Evolutionary conservation across 1,284 basidiomycete genomes (phyloP).

Genomic region (Cryptococcus depauperatus): DNA sequence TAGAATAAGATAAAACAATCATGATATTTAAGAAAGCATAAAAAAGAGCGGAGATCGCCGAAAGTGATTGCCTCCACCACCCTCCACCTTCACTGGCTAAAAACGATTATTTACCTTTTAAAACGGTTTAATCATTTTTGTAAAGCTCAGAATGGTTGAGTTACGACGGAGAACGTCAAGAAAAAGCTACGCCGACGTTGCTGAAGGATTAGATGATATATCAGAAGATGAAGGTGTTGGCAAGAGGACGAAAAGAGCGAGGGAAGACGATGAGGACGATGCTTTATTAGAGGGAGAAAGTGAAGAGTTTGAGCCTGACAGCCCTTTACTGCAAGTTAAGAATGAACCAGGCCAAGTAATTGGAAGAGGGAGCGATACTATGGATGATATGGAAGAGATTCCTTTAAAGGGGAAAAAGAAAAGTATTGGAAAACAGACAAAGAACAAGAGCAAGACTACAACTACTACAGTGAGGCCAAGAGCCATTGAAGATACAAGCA

Average conservation of each 20-base stretch:
- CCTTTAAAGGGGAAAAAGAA: background rate
- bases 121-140: too few species aligned
- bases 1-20: too few species aligned
- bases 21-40: too few species aligned
- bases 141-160: slow-evolving; percentile 17
- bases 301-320: slow-evolving; percentile 19
- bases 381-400: background rate
- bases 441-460: slow-evolving; percentile 5
- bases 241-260: background rate
- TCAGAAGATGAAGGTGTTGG: slow-evolving; percentile 3
- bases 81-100: too few species aligned
- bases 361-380: background rate
- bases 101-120: too few species aligned
- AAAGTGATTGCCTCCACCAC: too few species aligned
- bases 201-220: slow-evolving; percentile 19
- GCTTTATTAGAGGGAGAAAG: slow-evolving; percentile 20
- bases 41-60: too few species aligned
- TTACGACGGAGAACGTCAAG: slow-evolving; percentile 22
- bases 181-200: slow-evolving; percentile 19
- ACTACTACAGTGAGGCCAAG: slow-evolving; percentile 2
- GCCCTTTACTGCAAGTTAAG: slow-evolving; percentile 3
- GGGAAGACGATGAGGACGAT: slow-evolving; percentile 5
- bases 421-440: background rate
- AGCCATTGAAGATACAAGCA: slow-evolving; percentile 2
- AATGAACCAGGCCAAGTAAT: background rate